Evolutionary conservation across 371 early-diverging fungal species (phyloP), one percentile per base, ranked within the genome.

Genomic region (Mucor circinelloides): DNA sequence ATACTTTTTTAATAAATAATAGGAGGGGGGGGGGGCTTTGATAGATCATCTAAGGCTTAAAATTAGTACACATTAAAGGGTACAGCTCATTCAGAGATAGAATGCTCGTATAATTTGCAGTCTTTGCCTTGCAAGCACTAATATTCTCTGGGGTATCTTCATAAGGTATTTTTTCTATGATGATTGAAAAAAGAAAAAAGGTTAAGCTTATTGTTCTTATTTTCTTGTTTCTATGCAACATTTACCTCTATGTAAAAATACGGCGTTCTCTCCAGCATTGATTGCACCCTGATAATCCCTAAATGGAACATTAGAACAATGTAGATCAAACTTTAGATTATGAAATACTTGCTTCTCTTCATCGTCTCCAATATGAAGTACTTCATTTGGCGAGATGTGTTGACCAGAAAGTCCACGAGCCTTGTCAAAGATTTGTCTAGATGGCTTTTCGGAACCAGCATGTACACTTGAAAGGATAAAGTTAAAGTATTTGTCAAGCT

Each of bases 291-390:
- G 38, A 60, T 66, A 65, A 46, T 63, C 64, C 13, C 57, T 65
- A 1, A 1, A 58, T 12, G 5, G 23, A 44, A 13, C 0, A 12
- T n/a, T 9, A 10, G 40, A 34, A 31, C 6, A 34, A 17, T 15
- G 10, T 4, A 58, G 31, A 31, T 34, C 8, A 36, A 23, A 58
- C 23, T 34, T 6, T 34, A 36, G 23, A 34, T 13, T 10, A 36
- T 2, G 17, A 0, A 31, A 1, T n/a, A 23, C 66, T 69, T 69
- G 74, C 81, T 70, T 74, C 65, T 69, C 68, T 32, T 69, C 59
- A 64, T 76, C 78, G 61, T 81, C 81, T 5, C 81, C 81, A 10
- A 81, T 68, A 63, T 81, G 81, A 3, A 81, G 69, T 5, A 67
- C 73, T 52, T 75, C 56, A 13, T 61, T 36, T 5, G 72, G 66